These are phyloP conservation scores for Entamoeba histolytica DNA, from an alignment of 208 protist genomes.

Conservation along the genomic window DNA sequence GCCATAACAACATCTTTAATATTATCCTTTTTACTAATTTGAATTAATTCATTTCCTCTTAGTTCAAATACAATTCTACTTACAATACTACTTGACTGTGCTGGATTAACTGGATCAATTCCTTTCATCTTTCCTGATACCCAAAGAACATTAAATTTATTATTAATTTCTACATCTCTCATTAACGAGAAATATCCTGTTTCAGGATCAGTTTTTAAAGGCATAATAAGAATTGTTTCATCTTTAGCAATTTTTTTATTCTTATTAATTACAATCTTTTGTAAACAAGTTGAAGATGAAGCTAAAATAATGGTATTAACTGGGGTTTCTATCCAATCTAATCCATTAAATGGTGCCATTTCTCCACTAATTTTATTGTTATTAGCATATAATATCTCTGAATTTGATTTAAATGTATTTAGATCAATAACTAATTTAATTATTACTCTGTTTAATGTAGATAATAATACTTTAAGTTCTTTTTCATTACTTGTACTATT, in stretches of 20 bases:
- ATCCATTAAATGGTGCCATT: not conserved
- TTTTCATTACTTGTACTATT: not conserved
- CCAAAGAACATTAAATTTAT: not conserved
- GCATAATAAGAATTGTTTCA: not conserved
- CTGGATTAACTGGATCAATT: not conserved
- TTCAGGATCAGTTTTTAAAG: not conserved
- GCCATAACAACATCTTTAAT: not conserved
- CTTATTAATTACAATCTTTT: not conserved
- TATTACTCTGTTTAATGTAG: not conserved
- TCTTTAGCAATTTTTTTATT: not conserved
- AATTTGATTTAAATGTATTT: not conserved
- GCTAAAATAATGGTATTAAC: not conserved
- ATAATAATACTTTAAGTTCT: not conserved
- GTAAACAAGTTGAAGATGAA: not conserved
- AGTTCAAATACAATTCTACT: not conserved
- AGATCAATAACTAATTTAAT: not conserved
- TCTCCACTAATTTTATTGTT: not conserved
- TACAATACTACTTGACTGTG: not conserved
- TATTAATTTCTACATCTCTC: not conserved
- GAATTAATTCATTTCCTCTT: not conserved
- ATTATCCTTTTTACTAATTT: not conserved
- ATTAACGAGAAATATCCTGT: not conserved
- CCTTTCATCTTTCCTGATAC: not conserved
- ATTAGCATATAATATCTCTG: not conserved
- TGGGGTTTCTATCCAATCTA: not conserved